A percentile compares a stretch with the other conserved stretches of the same genome.
These are phyloP conservation scores for Epicoccum sorghinum DNA, from an alignment of 2,329 filamentous ascomycete genomes.

Conservation along the genomic window DNA sequence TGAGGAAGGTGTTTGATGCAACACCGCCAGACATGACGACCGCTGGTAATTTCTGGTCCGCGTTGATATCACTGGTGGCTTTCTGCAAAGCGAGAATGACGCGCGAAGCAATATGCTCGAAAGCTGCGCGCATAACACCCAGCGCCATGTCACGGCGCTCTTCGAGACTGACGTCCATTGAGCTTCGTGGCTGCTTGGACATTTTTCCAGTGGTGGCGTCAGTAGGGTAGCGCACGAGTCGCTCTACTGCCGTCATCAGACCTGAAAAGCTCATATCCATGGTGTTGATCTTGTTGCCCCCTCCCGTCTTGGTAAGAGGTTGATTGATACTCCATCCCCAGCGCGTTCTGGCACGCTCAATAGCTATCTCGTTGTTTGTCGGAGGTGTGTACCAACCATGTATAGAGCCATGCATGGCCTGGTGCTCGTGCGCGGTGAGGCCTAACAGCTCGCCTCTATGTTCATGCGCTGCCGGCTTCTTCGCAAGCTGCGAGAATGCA, in stretches of 20 bases:
- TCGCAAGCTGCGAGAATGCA: conserved; percentile 60
- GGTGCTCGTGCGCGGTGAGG: conserved; percentile 31
- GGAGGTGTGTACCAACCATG: conserved; percentile 65
- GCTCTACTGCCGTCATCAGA: conserved; percentile 68
- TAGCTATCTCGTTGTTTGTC: conserved; percentile 62
- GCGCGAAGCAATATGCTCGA: conserved; percentile 83
- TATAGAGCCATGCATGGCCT: conserved; percentile 15
- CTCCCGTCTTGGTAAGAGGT: conserved; percentile 63
- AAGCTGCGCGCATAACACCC: conserved; percentile 78
- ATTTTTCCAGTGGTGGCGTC: conserved; percentile 35
- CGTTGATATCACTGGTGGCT: not conserved
- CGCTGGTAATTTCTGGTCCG: conserved; percentile 46
- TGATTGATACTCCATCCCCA: conserved; percentile 73
- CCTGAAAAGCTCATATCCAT: conserved; percentile 67
- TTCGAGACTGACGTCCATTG: conserved; percentile 54
- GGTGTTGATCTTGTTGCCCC: conserved; percentile 40
- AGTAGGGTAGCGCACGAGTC: conserved; percentile 55
- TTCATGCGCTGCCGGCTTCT: not conserved
- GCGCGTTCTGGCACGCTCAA: conserved; percentile 52
- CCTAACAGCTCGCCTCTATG: not conserved
- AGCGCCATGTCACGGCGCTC: conserved; percentile 74
- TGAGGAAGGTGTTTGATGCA: conserved; percentile 81
- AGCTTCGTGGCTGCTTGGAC: conserved; percentile 37
- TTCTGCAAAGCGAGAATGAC: conserved; percentile 70
- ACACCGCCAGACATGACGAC: conserved; percentile 91